Percentiles rank a stretch among this genome's conserved stretches.
Conservation (phyloP, 2,329 filamentous ascomycete species). For the Cladosporium oxysporum region DNA sequence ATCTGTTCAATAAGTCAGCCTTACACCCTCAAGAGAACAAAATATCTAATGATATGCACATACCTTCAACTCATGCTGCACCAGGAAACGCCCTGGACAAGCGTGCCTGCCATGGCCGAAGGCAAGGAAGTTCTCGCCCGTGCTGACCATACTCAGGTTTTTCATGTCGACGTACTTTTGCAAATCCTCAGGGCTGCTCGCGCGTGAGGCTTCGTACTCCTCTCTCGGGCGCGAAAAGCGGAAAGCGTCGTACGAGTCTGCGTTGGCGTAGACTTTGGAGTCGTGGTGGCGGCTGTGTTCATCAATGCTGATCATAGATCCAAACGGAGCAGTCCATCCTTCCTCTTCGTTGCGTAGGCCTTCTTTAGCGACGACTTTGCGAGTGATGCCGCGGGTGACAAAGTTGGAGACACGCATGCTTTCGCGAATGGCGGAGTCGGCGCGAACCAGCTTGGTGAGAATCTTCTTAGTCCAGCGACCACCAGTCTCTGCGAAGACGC, state of each 20-base stretch:
- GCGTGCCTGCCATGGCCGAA: constrained; percentile 37
- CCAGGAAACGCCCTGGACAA: constrained; percentile 44
- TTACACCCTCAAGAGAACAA: not conserved
- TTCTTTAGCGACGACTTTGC: constrained; percentile 32
- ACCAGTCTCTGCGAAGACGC: constrained; percentile 22
- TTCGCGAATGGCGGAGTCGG: constrained; percentile 38
- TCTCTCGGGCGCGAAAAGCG: constrained; percentile 32
- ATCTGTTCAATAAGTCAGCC: constrained; percentile 32
- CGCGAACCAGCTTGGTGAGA: constrained; percentile 30
- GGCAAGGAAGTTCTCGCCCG: constrained; percentile 33
- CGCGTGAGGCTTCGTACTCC: constrained; percentile 25
- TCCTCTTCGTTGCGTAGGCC: constrained; percentile 31
- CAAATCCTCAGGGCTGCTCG: constrained; percentile 19
- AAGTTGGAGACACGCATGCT: constrained; percentile 34
- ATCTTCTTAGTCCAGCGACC: constrained; percentile 30
- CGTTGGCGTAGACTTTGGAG: constrained; percentile 32
- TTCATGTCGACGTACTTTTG: constrained; percentile 27
- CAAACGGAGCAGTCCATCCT: constrained; percentile 30
- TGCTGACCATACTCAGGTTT: constrained; percentile 31
- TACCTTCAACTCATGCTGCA: constrained; percentile 36
- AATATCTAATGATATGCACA: not conserved
- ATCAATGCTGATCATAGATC: constrained; percentile 24
- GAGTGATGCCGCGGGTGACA: constrained; percentile 25
- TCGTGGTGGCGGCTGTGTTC: constrained; percentile 33
- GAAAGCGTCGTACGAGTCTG: constrained; percentile 36